These are phyloP conservation scores for Blastomyces silverae DNA, from an alignment of 2,329 filamentous ascomycete species.

Conservation along the genomic window DNA sequence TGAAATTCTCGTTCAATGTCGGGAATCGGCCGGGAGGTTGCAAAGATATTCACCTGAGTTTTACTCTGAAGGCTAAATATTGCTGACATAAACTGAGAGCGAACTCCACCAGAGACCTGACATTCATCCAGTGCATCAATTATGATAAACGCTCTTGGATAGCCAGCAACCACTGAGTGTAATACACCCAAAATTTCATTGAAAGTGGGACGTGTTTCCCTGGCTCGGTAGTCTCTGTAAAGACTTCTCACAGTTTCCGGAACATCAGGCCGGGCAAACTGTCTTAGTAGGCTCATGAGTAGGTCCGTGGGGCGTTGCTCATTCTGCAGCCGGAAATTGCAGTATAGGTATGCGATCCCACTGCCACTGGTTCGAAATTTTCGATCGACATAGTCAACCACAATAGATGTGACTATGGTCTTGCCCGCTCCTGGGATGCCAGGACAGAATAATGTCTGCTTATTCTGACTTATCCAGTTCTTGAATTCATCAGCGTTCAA, in stretches of 20 bases:
- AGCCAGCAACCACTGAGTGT: background rate
- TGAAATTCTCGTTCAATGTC: no score
- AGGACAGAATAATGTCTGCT: constrained; percentile 12
- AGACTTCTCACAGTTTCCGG: constrained; percentile 11
- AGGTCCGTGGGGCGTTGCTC: constrained; percentile 9
- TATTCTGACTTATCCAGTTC: constrained; percentile 14
- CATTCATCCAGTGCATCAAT: constrained; percentile 22
- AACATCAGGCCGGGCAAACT: background rate
- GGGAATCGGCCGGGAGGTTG: background rate
- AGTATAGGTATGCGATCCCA: constrained; percentile 11
- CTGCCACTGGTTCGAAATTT: background rate
- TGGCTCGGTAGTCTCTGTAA: constrained; percentile 9
- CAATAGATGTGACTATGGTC: constrained; percentile 18
- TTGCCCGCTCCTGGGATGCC: constrained; percentile 21
- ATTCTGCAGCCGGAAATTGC: background rate
- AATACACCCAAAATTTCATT: background rate
- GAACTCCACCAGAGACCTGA: background rate
- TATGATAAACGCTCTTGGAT: constrained; percentile 15
- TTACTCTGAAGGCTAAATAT: background rate
- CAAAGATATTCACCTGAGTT: background rate
- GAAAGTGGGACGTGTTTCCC: no score
- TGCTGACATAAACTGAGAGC: constrained; percentile 8
- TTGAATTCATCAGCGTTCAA: constrained; percentile 35
- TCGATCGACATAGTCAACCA: constrained; percentile 12
- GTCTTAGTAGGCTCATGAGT: background rate